Conservation (phyloP, 176 grass and related monocot species). For the Coix lacrymajobi region DNA sequence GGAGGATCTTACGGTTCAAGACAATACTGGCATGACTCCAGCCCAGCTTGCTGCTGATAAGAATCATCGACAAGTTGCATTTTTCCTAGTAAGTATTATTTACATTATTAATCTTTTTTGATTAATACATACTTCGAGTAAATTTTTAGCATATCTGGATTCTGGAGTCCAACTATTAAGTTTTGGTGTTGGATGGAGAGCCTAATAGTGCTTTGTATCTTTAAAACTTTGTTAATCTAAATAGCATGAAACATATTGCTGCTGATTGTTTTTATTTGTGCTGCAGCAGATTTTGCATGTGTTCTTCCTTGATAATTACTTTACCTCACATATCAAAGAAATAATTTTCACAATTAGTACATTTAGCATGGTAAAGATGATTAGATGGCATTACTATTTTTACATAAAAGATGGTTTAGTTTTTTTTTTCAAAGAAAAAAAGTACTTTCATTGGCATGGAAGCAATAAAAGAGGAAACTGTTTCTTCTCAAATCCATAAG, state of each 20-base stretch:
- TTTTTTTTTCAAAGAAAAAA: not conserved
- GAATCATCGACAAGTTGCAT: constrained; percentile 83
- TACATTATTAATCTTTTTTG: not conserved
- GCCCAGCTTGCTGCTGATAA: constrained; percentile 89
- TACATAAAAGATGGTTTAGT: not conserved
- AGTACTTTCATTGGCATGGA: not conserved
- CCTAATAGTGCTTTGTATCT: not conserved
- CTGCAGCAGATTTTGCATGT: not conserved
- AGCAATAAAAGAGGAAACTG: not conserved
- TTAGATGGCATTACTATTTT: not conserved
- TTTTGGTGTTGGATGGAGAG: not conserved
- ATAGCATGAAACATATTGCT: not conserved
- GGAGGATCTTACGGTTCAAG: constrained; percentile 68
- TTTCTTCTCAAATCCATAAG: not conserved
- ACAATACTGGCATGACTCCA: constrained; percentile 93
- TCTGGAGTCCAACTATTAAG: not conserved
- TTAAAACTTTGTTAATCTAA: not conserved
- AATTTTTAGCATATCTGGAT: constrained; percentile 11
- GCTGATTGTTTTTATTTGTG: not conserved
- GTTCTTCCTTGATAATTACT: constrained; percentile 9
- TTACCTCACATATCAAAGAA: not conserved
- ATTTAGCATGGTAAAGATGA: not conserved
- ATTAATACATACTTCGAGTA: not conserved
- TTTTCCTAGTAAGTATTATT: constrained; percentile 89
- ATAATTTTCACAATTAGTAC: not conserved